Evolutionary conservation across 257 asterid genomes (phyloP), one percentile per base, ranked within the genome.

Genomic region (Nicotiana obtusifolia): DNA sequence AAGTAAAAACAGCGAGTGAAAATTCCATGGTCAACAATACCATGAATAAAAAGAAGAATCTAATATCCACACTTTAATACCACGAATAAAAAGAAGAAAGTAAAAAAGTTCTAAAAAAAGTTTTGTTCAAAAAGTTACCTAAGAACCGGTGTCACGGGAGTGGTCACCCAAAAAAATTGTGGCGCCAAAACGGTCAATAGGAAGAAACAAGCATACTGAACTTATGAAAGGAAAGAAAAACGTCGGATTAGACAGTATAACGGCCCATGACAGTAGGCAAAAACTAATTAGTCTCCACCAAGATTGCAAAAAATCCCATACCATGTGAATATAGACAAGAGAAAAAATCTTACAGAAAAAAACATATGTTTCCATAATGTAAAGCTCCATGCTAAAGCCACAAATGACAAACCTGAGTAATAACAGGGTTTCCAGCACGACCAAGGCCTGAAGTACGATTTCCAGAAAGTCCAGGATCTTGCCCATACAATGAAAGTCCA

Each of bases 381-480:
- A 75, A 75, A 49, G 62, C 7, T 16, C 28, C 41, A 26, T 24
- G 62, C 10, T 75, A 75, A 47, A 75, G 80, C 15, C 41, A 64
- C 90, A 30, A 30, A 30, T 30, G 33, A 30, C 33, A 83, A 69
- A 94, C 98, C 98, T 93, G 96, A 79, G 98, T 94, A 35, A 94
- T 92, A 78, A 93, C 80, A 53, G 96, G 95, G 67, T 90, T 75
- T 22, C 80, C 93, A 81, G 94, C 28, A 79, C 90, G 94, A 62
- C 88, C 89, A 59, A 85, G 64, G 57, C 87, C 82, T 33, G 96
- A 90, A 79, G 91, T 64, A 80, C 89, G 93, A 81, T 83, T 83
- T 77, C 90, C 94, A 52, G 87, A 78, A 75, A 88, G 87, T 77
- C 89, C 92, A 85, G 87, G 90, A 81, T 89, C 97, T 80, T 91